These are phyloP conservation scores for Taphrina pruni DNA, from an alignment of 1,139 yeast genomes.

Conservation along the genomic window DNA sequence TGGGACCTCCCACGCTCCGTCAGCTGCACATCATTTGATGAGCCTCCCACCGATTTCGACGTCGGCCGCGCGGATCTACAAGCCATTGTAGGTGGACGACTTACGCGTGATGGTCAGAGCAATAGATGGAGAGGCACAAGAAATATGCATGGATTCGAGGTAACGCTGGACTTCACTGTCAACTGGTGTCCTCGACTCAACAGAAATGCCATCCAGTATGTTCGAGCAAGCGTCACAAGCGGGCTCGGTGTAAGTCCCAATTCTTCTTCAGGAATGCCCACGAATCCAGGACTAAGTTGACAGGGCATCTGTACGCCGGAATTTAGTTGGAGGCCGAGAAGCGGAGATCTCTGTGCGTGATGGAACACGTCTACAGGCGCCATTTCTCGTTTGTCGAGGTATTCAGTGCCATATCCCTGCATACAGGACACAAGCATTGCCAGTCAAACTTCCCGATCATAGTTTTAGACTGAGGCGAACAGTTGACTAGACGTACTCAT, in stretches of 20 bases:
- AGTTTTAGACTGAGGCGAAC: too few species aligned
- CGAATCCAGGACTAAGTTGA: not conserved
- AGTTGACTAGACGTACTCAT: too few species aligned
- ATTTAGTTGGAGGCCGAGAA: not conserved
- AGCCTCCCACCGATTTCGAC: not conserved
- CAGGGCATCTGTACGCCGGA: not conserved
- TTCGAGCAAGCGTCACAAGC: not conserved
- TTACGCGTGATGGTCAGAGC: slow-evolving; percentile 1
- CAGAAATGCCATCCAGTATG: slow-evolving; percentile 3
- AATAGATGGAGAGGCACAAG: not conserved
- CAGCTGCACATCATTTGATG: not conserved
- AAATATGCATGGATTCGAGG: not conserved
- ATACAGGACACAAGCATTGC: too few species aligned
- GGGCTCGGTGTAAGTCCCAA: not conserved
- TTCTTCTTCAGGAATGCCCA: too few species aligned
- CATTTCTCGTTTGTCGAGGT: too few species aligned
- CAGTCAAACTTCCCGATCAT: too few species aligned
- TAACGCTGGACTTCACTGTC: slow-evolving; percentile 1
- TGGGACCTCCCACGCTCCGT: not conserved
- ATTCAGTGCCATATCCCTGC: too few species aligned
- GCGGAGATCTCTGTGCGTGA: too few species aligned
- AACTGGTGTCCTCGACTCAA: slow-evolving; percentile 1
- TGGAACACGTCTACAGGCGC: too few species aligned
- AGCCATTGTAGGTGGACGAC: slow-evolving; percentile 9
- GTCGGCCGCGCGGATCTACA: not conserved